Evolutionary conservation across 148 eudicot genomes (phyloP), one percentile per base, ranked within the genome.

Genomic region (Chenopodium berlandieri): DNA sequence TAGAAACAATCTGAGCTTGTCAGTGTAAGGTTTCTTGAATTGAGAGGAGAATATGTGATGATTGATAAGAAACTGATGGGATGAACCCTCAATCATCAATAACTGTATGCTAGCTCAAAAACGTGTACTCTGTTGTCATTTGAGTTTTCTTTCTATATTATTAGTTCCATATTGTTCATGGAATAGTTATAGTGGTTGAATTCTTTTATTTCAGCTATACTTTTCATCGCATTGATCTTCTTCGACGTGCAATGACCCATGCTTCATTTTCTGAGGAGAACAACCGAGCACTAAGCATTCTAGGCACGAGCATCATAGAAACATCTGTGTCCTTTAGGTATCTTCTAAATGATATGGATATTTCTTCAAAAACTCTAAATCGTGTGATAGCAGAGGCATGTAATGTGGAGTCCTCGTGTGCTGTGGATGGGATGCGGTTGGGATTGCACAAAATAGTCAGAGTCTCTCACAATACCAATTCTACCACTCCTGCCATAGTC

Each of bases 241-340:
- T 94, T 2, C 88, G 97, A 22, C 90, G 97, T n/a, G 94, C 97
- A 44, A 84, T 94, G 94, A 94, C 98, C 12, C 98, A 94, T 72
- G 84, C 98, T 30, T 94, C 98, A 4, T 94, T 52, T 82, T 94
- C 98, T 0, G 90, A 88, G 82, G 98, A 94, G 89, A 94, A 92
- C 94, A 90, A 91, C 89, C 89, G 84, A 72, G 97, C 94, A 13
- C 81, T 94, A 58, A 90, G 94, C 87, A 79, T 94, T 34, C 77
- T 94, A 62, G 98, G 98, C 1, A 89, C 71, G 20, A 89, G 86
- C 44, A 80, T 92, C 65, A 94, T 94, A 9, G 91, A 94, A 78
- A 81, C 93, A 50, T 82, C 93, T 0, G 84, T 88, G 3, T 84
- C 92, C 5, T 88, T 92, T 20, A 67, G 66, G 25, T 86, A 79